Conservation (phyloP, 805 yeast genomes). For the Grigorovia humatica region DNA sequence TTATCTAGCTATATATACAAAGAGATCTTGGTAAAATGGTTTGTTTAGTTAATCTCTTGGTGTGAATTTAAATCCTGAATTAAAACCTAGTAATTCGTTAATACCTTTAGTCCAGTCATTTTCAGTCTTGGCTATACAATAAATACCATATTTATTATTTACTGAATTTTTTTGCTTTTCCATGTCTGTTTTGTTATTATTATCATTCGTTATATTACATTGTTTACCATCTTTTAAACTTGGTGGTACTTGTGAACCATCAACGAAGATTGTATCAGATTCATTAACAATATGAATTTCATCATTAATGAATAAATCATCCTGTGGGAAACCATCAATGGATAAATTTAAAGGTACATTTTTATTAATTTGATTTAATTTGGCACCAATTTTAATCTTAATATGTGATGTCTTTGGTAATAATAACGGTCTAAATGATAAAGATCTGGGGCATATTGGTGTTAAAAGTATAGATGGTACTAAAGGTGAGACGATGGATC, state of each 20-base stretch:
- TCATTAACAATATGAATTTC: slow-evolving; percentile 65
- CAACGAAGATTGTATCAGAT: slow-evolving; percentile 47
- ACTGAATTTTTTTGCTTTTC: slow-evolving; percentile 9
- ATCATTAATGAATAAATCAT: slow-evolving; percentile 61
- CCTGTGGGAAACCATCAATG: slow-evolving; percentile 77
- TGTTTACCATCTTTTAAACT: not conserved
- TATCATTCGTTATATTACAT: not conserved
- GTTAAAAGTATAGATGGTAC: slow-evolving; percentile 76
- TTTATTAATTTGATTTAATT: slow-evolving; percentile 29
- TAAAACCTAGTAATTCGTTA: slow-evolving; percentile 81
- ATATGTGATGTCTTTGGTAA: slow-evolving; percentile 73
- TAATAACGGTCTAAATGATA: slow-evolving; percentile 81
- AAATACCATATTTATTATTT: slow-evolving; percentile 45
- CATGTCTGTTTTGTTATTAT: not conserved
- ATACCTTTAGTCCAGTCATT: slow-evolving; percentile 90
- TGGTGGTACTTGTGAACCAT: slow-evolving; percentile 37
- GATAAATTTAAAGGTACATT: slow-evolving; percentile 46
- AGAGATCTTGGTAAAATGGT: not conserved
- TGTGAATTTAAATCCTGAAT: slow-evolving; percentile 60
- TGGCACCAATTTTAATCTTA: slow-evolving; percentile 47
- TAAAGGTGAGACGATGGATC: slow-evolving; percentile 82
- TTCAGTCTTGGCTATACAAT: slow-evolving; percentile 76
- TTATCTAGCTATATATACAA: not conserved
- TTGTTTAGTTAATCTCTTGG: not conserved
- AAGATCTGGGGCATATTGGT: slow-evolving; percentile 85